Percentiles rank a stretch among this genome's conserved stretches.
Conservation (phyloP, 176 grass and related monocot genomes). For the Tillandsia leiboldiana region DNA sequence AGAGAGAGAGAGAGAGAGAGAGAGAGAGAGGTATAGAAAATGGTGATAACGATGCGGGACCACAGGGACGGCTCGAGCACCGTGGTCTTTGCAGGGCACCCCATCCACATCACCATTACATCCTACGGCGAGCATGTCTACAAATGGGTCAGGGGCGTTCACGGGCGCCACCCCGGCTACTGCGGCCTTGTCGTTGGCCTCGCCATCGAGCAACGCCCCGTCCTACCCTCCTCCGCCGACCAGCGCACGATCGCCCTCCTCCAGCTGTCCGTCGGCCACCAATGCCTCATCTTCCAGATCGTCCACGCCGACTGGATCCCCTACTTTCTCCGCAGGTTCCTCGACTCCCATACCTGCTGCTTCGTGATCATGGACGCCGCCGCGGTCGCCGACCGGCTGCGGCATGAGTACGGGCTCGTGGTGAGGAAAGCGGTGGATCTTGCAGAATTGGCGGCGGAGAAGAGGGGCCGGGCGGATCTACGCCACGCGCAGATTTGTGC, state of each 20-base stretch:
- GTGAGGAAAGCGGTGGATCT: not conserved
- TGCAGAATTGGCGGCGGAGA: too few species aligned
- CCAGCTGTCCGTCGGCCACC: conserved; percentile 40
- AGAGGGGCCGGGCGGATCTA: too few species aligned
- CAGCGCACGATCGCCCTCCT: conserved; percentile 27
- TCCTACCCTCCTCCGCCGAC: not conserved
- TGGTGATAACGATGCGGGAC: not conserved
- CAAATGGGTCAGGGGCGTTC: conserved; percentile 5
- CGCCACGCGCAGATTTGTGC: too few species aligned
- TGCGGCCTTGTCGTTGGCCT: conserved; percentile 24
- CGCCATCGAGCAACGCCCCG: conserved; percentile 36
- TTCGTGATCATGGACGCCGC: conserved; percentile 31
- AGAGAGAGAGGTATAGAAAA: not conserved
- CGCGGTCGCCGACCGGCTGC: conserved; percentile 17
- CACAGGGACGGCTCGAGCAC: not conserved
- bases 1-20: conserved; percentile 6
- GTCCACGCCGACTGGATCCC: conserved; percentile 30
- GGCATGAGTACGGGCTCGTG: not conserved
- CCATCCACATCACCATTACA: conserved; percentile 15
- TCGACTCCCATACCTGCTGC: conserved; percentile 22
- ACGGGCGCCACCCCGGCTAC: conserved; percentile 15
- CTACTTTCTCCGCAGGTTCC: not conserved
- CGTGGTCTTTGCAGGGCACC: conserved; percentile 5
- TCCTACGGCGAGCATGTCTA: not conserved
- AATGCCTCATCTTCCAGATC: conserved; percentile 54